Evolutionary conservation across 306 rosid genomes (phyloP), one percentile per base, ranked within the genome.

Genomic region (Medicago ruthenica): DNA sequence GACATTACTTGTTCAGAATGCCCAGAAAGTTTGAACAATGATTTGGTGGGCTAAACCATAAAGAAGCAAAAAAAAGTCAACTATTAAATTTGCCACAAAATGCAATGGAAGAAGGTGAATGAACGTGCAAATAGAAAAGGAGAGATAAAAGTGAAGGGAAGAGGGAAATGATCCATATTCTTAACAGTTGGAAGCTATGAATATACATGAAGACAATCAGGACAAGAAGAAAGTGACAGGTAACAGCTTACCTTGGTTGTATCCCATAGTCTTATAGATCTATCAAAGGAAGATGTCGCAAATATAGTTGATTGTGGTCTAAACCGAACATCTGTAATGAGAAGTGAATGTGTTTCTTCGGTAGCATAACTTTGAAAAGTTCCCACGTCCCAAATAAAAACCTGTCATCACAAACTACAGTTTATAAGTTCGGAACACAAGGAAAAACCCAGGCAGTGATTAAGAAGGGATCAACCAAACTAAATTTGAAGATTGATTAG

Each of bases 261-360:
- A 73, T 89, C 92, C 94, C 94, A 91, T 61, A 89, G 36, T 78
- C 59, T 89, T 65, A 91, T 78, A 58, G 90, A 86, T 79, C 22
- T 80, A 71, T 89, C 94, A 54, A 86, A 81, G 40, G 94, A 91
- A 77, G 94, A 87, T 65, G 97, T 91, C 34, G 92, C 94, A 78
- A 91, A 82, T 17, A 77, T 58, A 72, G 87, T 78, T 78, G 90
- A 83, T 47, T 74, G 77, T 75, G 87, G 84, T 72, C 62, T 69
- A 71, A 91, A 91, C 55, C 94, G 79, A 79, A 91, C 81, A 80
- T 91, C 92, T 39, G 92, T 84, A 45, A 91, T 80, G 65, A 86
- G 75, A 74, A 17, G 77, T 48, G 83, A 76, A 81, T 91, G 97
- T 22, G 51, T 85, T 61, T 89, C 88, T 22, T 78, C 42, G 57